phyloP scores from a whole-genome alignment of 306 rosid species.

The Begonia peltatifolia region DNA sequence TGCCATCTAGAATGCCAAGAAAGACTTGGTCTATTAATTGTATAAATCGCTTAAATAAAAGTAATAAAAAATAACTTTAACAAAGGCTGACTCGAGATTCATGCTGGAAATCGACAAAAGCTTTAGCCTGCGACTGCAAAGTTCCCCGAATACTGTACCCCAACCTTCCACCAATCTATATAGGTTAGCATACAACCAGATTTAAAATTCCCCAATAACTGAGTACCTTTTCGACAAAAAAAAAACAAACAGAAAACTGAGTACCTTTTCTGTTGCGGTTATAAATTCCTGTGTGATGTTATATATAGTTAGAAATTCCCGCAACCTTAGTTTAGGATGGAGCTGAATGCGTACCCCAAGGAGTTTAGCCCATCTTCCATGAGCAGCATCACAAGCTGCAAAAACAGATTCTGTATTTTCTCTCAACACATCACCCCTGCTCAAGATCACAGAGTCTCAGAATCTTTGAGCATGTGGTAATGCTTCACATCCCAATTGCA shows the following conservation, averaged over 20 bases:
- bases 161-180: constrained; percentile 96
- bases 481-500: no score
- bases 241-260: constrained; percentile 5
- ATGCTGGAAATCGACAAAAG: constrained; percentile 92
- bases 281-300: constrained; percentile 87
- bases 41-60: constrained; percentile 5
- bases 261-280: constrained; percentile 81
- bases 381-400: constrained; percentile 99
- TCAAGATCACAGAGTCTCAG: constrained; percentile 50
- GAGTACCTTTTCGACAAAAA: no score
- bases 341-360: constrained; percentile 92
- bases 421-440: constrained; percentile 97
- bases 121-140: constrained; percentile 94
- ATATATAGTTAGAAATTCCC: constrained; percentile 72
- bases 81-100: constrained; percentile 77
- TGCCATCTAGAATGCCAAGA: constrained; percentile 48
- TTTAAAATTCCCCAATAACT: no score
- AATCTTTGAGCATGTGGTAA: constrained; percentile 16
- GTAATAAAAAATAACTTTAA: constrained; percentile 2
- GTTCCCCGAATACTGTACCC: constrained; percentile 99
- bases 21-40: constrained; percentile 15
- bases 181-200: constrained; percentile 15
- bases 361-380: constrained; percentile 99
- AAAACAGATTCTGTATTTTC: constrained; percentile 99
- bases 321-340: constrained; percentile 94